Conservation (phyloP, 1,284 basidiomycete species). For the Malassezia equina region DNA sequence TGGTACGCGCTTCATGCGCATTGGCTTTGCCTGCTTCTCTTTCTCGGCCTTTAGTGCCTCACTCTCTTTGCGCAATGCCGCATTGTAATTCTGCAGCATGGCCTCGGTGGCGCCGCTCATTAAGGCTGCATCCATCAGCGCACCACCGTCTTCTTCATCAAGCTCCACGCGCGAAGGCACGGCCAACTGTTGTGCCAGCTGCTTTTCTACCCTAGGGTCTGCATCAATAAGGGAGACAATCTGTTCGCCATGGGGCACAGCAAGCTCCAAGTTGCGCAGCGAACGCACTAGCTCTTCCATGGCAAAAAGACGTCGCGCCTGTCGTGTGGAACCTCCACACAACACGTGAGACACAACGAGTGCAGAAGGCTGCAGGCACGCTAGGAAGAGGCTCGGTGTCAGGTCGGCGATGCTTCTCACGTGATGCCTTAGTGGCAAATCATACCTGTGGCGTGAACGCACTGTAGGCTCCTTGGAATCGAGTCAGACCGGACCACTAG, state of each 20-base stretch:
- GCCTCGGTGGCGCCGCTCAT: slow-evolving; percentile 41
- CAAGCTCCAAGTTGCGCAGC: slow-evolving; percentile 33
- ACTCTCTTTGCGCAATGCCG: slow-evolving; percentile 26
- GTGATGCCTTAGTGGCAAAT: background rate
- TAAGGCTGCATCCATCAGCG: slow-evolving; percentile 38
- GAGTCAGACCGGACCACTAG: background rate
- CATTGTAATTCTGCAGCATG: slow-evolving; percentile 38
- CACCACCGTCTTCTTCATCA: slow-evolving; percentile 19
- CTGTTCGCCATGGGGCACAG: slow-evolving; percentile 32
- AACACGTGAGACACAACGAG: background rate
- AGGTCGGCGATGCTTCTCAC: background rate
- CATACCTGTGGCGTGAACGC: background rate
- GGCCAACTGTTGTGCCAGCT: slow-evolving; percentile 35
- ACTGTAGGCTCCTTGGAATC: background rate
- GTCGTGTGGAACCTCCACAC: background rate
- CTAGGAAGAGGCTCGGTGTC: background rate
- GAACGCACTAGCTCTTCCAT: slow-evolving; percentile 45
- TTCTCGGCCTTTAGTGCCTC: slow-evolving; percentile 22
- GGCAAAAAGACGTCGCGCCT: background rate
- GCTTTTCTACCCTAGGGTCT: slow-evolving; percentile 29
- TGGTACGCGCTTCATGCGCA: slow-evolving; percentile 31
- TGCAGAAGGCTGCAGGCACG: background rate
- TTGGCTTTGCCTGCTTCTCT: slow-evolving; percentile 18
- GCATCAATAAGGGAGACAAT: slow-evolving; percentile 37
- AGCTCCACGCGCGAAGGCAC: slow-evolving; percentile 16